phyloP scores from a whole-genome alignment of 2,329 filamentous ascomycete species.

The Botryotinia calthae region DNA sequence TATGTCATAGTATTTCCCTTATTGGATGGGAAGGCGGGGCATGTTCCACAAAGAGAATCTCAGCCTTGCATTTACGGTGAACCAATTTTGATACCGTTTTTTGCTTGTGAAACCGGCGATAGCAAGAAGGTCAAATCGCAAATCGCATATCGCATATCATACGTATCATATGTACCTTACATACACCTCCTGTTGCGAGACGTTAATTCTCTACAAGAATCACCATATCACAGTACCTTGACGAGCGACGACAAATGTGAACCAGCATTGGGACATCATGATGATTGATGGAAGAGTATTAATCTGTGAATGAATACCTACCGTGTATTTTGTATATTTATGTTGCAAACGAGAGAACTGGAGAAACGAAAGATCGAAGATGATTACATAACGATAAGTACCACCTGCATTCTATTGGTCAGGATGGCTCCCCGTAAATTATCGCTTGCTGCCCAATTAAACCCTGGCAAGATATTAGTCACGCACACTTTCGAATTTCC shows the following conservation, averaged over 20 bases:
- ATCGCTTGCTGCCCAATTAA: conserved; percentile 14
- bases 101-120: not conserved
- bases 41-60: conserved; percentile 17
- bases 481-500: conserved; percentile 21
- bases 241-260: not conserved
- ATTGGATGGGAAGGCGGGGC: conserved; percentile 18
- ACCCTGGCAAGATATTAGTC: conserved; percentile 10
- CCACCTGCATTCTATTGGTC: not conserved
- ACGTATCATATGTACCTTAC: not conserved
- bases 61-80: conserved; percentile 17
- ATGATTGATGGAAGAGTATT: not conserved
- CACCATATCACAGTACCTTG: not conserved
- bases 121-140: not conserved
- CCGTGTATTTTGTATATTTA: not conserved
- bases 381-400: not conserved
- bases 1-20: conserved; percentile 15
- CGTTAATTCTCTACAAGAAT: not conserved
- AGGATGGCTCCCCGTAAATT: conserved; percentile 1
- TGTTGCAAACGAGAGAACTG: not conserved
- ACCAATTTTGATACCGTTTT: not conserved
- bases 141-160: too few species aligned
- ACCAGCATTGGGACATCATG: not conserved
- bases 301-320: not conserved
- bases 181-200: not conserved
- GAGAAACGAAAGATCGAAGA: not conserved